Percentiles rank a stretch among this genome's conserved stretches.
Conservation (phyloP, 1,284 basidiomycete genomes). For the Albatrellus sp. region DNA sequence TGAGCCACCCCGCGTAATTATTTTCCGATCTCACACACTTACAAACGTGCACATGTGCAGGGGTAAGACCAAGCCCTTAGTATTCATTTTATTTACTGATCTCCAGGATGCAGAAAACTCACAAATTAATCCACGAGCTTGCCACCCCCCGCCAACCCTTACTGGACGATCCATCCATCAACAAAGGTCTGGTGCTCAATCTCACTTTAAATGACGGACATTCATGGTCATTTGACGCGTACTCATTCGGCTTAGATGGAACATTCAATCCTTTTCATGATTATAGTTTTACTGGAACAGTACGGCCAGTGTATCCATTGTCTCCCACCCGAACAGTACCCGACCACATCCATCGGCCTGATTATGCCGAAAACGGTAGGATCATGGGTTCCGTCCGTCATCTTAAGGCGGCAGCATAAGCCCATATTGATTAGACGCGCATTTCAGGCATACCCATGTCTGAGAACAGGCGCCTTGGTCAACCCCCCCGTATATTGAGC, state of each 20-base stretch:
- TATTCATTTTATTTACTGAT: not conserved
- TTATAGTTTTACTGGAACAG: conserved; percentile 55
- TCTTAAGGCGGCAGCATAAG: conserved; percentile 18
- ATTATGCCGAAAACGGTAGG: conserved; percentile 67
- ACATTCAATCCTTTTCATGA: conserved; percentile 66
- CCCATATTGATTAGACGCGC: conserved; percentile 11
- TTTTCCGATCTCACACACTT: not conserved
- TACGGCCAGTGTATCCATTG: conserved; percentile 69
- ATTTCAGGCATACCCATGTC: conserved; percentile 45
- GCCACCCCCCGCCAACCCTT: conserved; percentile 30
- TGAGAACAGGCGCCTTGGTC: conserved; percentile 46
- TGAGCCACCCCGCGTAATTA: conserved; percentile 24
- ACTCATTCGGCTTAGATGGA: conserved; percentile 31
- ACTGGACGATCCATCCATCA: conserved; percentile 19
- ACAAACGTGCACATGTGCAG: conserved; percentile 17
- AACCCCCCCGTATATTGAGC: conserved; percentile 52
- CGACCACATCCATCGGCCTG: conserved; percentile 64
- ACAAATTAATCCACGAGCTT: conserved; percentile 64
- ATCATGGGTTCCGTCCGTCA: conserved; percentile 15
- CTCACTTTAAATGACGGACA: conserved; percentile 1
- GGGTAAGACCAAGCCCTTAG: conserved; percentile 24
- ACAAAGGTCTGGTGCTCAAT: conserved; percentile 16
- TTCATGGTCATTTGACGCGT: conserved; percentile 1
- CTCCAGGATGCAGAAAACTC: conserved; percentile 48
- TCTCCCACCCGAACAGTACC: conserved; percentile 61